A percentile compares a stretch with the other conserved stretches of the same genome.
Conservation (phyloP, 2,329 filamentous ascomycete species). For the Colletotrichum simmondsii region DNA sequence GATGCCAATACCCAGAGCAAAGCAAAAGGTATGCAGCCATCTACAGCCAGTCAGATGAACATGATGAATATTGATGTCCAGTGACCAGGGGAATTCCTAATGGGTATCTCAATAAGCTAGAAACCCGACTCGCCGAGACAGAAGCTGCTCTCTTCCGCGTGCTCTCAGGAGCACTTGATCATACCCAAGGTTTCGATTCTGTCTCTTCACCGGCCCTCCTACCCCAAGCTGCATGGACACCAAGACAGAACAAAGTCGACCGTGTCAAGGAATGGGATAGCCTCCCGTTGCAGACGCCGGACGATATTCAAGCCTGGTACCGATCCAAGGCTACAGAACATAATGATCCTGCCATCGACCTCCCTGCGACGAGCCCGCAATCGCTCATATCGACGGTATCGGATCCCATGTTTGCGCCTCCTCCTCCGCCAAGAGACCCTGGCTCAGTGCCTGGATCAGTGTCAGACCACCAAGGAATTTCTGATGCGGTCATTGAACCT, state of each 20-base stretch:
- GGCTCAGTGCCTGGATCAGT: not conserved
- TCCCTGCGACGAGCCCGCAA: constrained; percentile 2
- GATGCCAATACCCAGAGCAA: constrained; percentile 46
- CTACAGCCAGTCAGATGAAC: not conserved
- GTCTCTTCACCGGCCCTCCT: not conserved
- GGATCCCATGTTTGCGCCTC: not conserved
- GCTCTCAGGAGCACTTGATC: constrained; percentile 22
- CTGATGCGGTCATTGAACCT: constrained; percentile 7
- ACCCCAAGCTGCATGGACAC: constrained; percentile 16
- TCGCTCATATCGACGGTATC: constrained; percentile 1
- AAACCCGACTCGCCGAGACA: constrained; percentile 48
- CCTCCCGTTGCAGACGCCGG: constrained; percentile 35
- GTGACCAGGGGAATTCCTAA: constrained; percentile 45
- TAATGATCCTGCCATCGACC: not conserved
- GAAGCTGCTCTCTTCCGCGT: constrained; percentile 42
- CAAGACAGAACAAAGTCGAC: constrained; percentile 40
- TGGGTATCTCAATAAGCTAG: constrained; percentile 51
- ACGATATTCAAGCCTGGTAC: constrained; percentile 39
- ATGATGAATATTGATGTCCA: not conserved
- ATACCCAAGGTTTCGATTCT: not conserved
- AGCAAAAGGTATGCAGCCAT: constrained; percentile 42
- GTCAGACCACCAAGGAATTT: not conserved
- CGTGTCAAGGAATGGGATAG: constrained; percentile 43
- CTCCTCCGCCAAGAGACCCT: not conserved
- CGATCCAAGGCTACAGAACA: constrained; percentile 12